Percentiles rank a stretch among this genome's conserved stretches.
These are phyloP conservation scores for Fusarium fracticaudum DNA, from an alignment of 2,329 filamentous ascomycete genomes.

Conservation along the genomic window DNA sequence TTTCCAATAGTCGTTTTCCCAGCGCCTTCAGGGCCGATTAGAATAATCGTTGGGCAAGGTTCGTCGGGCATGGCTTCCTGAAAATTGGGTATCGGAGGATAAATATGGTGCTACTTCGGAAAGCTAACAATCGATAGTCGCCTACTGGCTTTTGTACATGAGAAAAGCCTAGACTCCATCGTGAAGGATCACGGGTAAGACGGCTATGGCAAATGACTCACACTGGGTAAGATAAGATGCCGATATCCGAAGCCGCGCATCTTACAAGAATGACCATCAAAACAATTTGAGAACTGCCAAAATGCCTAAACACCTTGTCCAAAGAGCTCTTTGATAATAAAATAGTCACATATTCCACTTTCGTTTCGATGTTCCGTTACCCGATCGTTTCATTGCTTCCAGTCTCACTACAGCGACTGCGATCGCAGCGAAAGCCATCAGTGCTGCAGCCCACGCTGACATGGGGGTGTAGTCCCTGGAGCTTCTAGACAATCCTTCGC, in stretches of 20 bases:
- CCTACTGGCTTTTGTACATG: rapidly evolving
- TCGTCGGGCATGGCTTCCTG: background rate
- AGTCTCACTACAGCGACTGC: too few species aligned
- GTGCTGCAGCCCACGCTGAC: too few species aligned
- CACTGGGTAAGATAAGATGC: background rate
- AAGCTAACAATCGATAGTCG: rapidly evolving
- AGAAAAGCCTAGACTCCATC: rapidly evolving
- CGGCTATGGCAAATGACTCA: background rate
- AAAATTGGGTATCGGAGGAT: rapidly evolving
- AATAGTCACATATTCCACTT: rapidly evolving
- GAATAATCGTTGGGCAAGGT: background rate
- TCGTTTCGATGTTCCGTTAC: too few species aligned
- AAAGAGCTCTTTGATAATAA: too few species aligned
- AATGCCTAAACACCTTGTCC: rapidly evolving
- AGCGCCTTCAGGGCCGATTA: background rate
- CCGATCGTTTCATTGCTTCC: too few species aligned
- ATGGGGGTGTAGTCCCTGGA: too few species aligned
- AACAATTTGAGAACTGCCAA: background rate
- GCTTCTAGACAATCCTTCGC: too few species aligned
- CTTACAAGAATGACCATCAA: rapidly evolving
- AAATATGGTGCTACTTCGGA: rapidly evolving
- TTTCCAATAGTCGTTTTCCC: background rate
- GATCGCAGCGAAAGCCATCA: too few species aligned
- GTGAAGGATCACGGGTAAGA: background rate
- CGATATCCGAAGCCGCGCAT: background rate